A percentile compares a stretch with the other conserved stretches of the same genome.
Evolutionary conservation across 1,284 basidiomycete genomes (phyloP).

Genomic region (Peniophora sp.): DNA sequence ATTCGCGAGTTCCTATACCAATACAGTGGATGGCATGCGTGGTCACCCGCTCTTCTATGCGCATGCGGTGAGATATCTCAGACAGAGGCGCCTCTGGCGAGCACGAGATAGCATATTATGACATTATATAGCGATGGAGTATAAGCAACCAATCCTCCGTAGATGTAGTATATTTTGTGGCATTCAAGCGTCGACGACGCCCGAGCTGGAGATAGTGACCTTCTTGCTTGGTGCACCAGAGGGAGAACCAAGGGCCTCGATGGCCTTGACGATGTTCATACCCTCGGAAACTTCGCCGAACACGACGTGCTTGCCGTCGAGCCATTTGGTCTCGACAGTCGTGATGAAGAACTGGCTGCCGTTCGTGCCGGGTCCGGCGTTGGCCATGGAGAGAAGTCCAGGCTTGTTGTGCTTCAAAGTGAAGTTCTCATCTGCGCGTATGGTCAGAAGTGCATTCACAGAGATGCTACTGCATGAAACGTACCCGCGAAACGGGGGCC

Average conservation of each 20-base stretch:
- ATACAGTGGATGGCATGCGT: too few species aligned
- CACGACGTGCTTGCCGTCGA: slow-evolving; percentile 76
- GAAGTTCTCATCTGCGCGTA: slow-evolving; percentile 87
- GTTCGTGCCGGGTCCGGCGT: slow-evolving; percentile 66
- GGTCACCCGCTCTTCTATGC: too few species aligned
- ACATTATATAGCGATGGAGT: too few species aligned
- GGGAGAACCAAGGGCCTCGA: slow-evolving; percentile 60
- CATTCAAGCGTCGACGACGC: slow-evolving; percentile 17
- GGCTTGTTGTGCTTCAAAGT: slow-evolving; percentile 68
- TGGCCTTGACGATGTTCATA: slow-evolving; percentile 67
- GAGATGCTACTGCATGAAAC: slow-evolving; percentile 13
- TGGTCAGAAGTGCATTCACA: neutral
- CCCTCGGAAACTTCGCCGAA: slow-evolving; percentile 81
- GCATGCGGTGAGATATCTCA: too few species aligned
- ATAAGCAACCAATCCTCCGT: too few species aligned
- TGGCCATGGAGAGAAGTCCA: slow-evolving; percentile 90
- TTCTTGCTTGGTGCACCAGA: slow-evolving; percentile 44
- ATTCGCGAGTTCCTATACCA: too few species aligned
- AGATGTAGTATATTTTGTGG: too few species aligned
- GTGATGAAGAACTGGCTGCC: slow-evolving; percentile 88
- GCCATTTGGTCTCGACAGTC: slow-evolving; percentile 71
- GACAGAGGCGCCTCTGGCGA: too few species aligned
- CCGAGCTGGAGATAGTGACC: slow-evolving; percentile 62
- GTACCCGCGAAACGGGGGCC: slow-evolving; percentile 71
- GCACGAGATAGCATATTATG: too few species aligned